Evolutionary conservation across 139 green algal species (phyloP), one percentile per base, ranked within the genome.

Genomic region (Closterium sp.): DNA sequence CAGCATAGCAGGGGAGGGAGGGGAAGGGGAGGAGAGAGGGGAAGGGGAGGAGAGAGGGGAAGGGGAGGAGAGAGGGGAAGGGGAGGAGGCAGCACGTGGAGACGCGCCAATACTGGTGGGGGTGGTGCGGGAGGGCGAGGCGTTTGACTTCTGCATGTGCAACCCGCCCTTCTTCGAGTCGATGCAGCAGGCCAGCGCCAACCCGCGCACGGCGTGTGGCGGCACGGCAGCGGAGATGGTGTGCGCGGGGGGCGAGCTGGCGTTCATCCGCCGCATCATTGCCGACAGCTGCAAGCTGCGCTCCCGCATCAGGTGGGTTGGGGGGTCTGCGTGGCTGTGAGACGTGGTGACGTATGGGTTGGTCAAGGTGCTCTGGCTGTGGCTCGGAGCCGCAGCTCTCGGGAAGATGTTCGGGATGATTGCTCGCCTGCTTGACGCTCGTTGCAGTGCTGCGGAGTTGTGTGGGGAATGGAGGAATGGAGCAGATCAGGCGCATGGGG

Each of bases 91-190:
- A 16, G 43, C 43, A 69, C 9, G 1, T 38, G 33, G 85, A 43
- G 33, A 88, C 6, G 85, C 33, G 19, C 33, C 97, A 97, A 55
- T 91, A 93, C 34, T 98, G 97, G 94, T 94, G 31, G 81, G 92
- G 28, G 38, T 91, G 84, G 38, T 92, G 28, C 16, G 43, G 34
- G 88, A 88, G 4, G 89, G 19, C n/a, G 89, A 94, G 90, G 19
- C 7, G 2, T 94, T 93, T 85, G 92, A 94, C 43, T 91, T 93
- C 66, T 96, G 93, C 90, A 98, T 98, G 96, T 99, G 97, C 95
- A 99, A 99, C 94, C 97, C 98, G n/a, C 98, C 98, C 16, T 99
- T 99, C 93, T 99, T 99, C 91, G 93, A 95, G 30, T 95, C 33
- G 83, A 95, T 97, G n/a, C 93, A 95, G 31, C 95, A 98, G 32